Evolutionary conservation across 2,329 filamentous ascomycete species (phyloP).

Genomic region (Arthrinium puccinioides): DNA sequence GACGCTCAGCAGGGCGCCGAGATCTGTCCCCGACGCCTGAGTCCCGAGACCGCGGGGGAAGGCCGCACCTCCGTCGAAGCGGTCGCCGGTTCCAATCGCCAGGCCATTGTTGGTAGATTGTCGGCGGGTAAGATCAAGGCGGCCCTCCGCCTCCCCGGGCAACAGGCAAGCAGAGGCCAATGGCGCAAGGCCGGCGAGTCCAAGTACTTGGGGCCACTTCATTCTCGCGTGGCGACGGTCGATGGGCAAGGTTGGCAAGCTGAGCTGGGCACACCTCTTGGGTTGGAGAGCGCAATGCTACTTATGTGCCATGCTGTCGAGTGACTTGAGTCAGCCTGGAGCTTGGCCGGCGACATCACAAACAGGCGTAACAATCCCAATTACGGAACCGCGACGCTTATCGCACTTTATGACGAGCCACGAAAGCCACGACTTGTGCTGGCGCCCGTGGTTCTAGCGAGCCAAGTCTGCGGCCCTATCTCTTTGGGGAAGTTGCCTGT

Average conservation of each 20-base stretch:
- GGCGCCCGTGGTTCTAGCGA: background rate
- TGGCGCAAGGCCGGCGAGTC: constrained; percentile 1
- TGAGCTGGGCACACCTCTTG: no score
- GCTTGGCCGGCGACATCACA: background rate
- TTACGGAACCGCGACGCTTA: background rate
- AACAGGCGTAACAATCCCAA: background rate
- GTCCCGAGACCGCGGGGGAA: constrained; percentile 33
- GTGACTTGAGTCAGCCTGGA: background rate
- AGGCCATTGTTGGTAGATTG: constrained; percentile 9
- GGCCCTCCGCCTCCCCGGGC: background rate
- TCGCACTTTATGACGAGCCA: background rate
- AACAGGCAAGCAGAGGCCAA: constrained; percentile 2
- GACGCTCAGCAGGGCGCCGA: constrained; percentile 32
- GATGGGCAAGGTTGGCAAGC: background rate
- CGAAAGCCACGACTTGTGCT: background rate
- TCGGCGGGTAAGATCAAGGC: background rate
- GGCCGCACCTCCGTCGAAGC: constrained; percentile 29
- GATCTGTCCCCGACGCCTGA: constrained; percentile 21
- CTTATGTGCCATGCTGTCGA: background rate
- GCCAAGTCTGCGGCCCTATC: background rate
- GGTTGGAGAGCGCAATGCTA: background rate
- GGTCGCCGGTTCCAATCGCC: constrained; percentile 22
- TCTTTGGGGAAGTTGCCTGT: background rate
- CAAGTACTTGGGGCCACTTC: constrained; percentile 1
- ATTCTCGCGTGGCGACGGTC: background rate